Evolutionary conservation across 2,329 filamentous ascomycete genomes (phyloP).

Genomic region (Blastomyces emzantsi): DNA sequence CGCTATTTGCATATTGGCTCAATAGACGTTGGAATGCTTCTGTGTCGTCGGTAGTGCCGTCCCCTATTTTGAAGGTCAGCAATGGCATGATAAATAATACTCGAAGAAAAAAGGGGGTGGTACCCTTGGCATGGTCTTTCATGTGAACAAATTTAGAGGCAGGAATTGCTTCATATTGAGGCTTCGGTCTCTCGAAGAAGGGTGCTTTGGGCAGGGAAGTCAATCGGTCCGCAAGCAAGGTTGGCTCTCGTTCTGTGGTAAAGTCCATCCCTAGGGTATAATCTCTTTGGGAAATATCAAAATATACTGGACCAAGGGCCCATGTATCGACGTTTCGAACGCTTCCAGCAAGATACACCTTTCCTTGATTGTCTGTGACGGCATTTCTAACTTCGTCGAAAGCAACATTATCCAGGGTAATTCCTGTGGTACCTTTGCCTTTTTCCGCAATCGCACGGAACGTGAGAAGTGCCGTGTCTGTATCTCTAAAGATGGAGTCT

Average conservation of each 20-base stretch:
- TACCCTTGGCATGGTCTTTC: slow-evolving; percentile 8
- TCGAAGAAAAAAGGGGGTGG: neutral
- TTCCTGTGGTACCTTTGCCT: slow-evolving; percentile 6
- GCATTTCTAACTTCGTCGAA: slow-evolving; percentile 8
- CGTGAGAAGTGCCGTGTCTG: slow-evolving; percentile 3
- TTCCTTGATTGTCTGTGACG: slow-evolving; percentile 9
- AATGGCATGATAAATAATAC: neutral
- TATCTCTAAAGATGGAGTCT: slow-evolving; percentile 9
- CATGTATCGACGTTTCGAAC: slow-evolving; percentile 8
- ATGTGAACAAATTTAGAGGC: slow-evolving; percentile 6
- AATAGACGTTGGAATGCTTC: slow-evolving; percentile 4
- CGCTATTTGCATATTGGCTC: neutral
- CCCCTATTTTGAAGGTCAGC: slow-evolving; percentile 4
- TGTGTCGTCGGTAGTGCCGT: slow-evolving; percentile 9
- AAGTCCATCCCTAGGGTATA: neutral
- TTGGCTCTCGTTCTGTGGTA: neutral
- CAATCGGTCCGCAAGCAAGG: neutral
- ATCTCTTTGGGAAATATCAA: slow-evolving; percentile 4
- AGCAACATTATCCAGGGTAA: slow-evolving; percentile 11
- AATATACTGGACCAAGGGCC: slow-evolving; percentile 8
- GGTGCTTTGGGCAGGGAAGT: slow-evolving; percentile 6
- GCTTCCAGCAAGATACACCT: slow-evolving; percentile 7
- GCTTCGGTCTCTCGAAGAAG: slow-evolving; percentile 13
- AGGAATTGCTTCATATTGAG: slow-evolving; percentile 14
- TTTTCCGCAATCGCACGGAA: neutral